Evolutionary conservation across 345 rosid genomes (phyloP).

Genomic region (Gynandropsis gynandra): DNA sequence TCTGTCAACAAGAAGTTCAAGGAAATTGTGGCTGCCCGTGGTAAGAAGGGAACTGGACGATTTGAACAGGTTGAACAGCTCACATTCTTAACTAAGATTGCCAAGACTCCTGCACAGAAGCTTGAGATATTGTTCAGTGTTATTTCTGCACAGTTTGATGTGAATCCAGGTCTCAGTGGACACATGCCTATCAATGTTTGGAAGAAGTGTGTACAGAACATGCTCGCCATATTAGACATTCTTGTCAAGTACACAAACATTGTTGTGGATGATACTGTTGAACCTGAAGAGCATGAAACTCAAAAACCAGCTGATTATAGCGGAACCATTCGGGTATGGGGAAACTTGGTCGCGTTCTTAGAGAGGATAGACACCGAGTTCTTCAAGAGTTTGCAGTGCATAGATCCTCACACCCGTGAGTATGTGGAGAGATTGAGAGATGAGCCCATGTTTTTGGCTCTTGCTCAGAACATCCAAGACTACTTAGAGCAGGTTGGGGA

Average conservation of each 20-base stretch:
- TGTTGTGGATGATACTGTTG: slow-evolving; percentile 65
- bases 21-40: slow-evolving; percentile 89
- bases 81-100: slow-evolving; percentile 78
- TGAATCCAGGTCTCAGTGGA: slow-evolving; percentile 90
- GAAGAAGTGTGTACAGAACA: slow-evolving; percentile 82
- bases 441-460: slow-evolving; percentile 74
- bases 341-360: slow-evolving; percentile 78
- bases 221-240: slow-evolving; percentile 75
- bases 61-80: slow-evolving; percentile 97
- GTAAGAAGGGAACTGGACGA: slow-evolving; percentile 91
- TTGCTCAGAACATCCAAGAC: slow-evolving; percentile 87
- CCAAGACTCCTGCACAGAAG: slow-evolving; percentile 98
- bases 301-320: slow-evolving; percentile 59
- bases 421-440: slow-evolving; percentile 82
- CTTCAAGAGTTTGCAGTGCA: slow-evolving; percentile 92
- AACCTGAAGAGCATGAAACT: slow-evolving; percentile 85
- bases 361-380: slow-evolving; percentile 85
- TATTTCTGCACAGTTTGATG: slow-evolving; percentile 92
- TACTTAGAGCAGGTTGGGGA: slow-evolving; percentile 63
- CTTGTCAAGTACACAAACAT: slow-evolving; percentile 64
- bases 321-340: slow-evolving; percentile 79
- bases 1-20: slow-evolving; percentile 83
- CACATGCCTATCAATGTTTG: slow-evolving; percentile 94
- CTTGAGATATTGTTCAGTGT: slow-evolving; percentile 86
- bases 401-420: slow-evolving; percentile 92